Conservation (phyloP, 305 asterid species). For the Rubia balearica region DNA sequence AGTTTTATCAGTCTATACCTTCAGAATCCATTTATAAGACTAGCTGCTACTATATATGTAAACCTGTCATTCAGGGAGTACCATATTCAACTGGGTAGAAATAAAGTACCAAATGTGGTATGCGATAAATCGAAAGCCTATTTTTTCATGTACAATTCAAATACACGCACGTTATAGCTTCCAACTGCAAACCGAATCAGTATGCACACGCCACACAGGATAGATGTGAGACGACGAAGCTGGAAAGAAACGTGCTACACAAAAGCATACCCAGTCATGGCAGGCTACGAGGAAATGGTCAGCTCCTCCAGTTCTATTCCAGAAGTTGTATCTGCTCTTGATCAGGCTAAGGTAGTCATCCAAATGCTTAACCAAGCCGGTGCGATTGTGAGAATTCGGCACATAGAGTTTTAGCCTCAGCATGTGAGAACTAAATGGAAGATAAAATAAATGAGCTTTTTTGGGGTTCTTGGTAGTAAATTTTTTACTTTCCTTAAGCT, state of each 20-base stretch:
- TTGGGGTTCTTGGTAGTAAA: background rate
- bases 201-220: no score
- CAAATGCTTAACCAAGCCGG: background rate
- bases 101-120: no score
- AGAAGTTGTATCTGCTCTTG: background rate
- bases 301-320: constrained; percentile 10
- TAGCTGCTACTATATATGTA: background rate
- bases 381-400: background rate
- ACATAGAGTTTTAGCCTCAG: background rate
- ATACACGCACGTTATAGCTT: no score
- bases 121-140: no score
- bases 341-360: constrained; percentile 4
- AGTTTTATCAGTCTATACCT: background rate
- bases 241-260: background rate
- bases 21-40: background rate
- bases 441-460: constrained; percentile 6
- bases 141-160: no score
- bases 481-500: background rate
- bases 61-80: background rate
- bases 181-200: no score
- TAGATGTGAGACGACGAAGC: no score
- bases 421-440: background rate
- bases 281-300: constrained; percentile 11
- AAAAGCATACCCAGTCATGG: constrained; percentile 7
- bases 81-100: no score